Conservation (phyloP, 768 basidiomycete genomes). For the Harrya chromipes region DNA sequence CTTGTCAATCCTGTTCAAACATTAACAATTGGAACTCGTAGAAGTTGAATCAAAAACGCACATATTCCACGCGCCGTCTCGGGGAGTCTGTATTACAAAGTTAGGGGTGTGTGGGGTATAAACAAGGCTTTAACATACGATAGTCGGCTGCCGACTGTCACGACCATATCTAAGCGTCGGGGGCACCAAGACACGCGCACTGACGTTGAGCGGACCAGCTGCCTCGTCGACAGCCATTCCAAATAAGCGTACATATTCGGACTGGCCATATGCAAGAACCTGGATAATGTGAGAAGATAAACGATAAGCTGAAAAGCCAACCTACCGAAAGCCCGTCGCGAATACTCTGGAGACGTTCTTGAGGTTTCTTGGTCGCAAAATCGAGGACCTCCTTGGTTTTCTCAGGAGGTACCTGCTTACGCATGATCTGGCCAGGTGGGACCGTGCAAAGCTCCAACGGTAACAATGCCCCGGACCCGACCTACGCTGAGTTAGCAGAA, state of each 20-base stretch:
- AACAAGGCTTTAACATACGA: constrained; percentile 40
- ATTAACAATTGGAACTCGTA: not conserved
- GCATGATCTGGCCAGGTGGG: constrained; percentile 63
- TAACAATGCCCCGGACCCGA: constrained; percentile 57
- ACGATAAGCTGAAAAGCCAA: not conserved
- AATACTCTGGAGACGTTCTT: constrained; percentile 55
- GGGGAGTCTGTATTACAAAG: constrained; percentile 43
- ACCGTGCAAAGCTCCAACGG: constrained; percentile 69
- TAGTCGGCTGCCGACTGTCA: constrained; percentile 51
- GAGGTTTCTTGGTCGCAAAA: constrained; percentile 65
- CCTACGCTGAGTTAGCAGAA: constrained; percentile 38
- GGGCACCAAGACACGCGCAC: constrained; percentile 60
- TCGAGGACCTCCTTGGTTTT: constrained; percentile 59
- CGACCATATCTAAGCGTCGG: constrained; percentile 67
- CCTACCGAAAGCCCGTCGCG: constrained; percentile 49
- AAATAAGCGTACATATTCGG: constrained; percentile 71
- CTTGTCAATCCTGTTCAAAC: constrained; percentile 58
- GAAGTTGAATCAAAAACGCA: constrained; percentile 22
- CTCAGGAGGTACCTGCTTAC: constrained; percentile 66
- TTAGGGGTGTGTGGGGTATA: not conserved
- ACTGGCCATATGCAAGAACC: constrained; percentile 68
- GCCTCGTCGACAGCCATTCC: constrained; percentile 59
- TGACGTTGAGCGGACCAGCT: constrained; percentile 50
- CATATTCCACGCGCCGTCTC: constrained; percentile 81
- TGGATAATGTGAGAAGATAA: constrained; percentile 18